Evolutionary conservation across 805 yeast genomes (phyloP).

Genomic region (Sugiyamaella lignohabitans): DNA sequence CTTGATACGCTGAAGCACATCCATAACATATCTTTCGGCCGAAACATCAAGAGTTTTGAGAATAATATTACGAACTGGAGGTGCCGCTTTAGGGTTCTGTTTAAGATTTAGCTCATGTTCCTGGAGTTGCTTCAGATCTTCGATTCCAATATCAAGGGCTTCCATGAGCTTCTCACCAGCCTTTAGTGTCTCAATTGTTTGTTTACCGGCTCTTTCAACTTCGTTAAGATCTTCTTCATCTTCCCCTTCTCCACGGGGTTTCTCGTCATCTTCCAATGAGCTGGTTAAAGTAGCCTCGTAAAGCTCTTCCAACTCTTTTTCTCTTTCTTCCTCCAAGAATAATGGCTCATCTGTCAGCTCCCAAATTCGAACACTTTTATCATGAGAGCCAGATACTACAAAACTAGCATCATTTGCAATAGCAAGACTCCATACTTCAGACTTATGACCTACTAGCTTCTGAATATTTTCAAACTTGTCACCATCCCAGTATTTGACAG

Average conservation of each 20-base stretch:
- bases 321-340: slow-evolving; percentile 95
- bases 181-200: slow-evolving; percentile 84
- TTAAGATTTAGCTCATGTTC: slow-evolving; percentile 42
- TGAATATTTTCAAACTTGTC: slow-evolving; percentile 93
- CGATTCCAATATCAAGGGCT: slow-evolving; percentile 76
- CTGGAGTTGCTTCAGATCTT: slow-evolving; percentile 55
- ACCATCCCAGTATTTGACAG: slow-evolving; percentile 97
- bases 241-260: slow-evolving; percentile 36
- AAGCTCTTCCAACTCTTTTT: slow-evolving; percentile 87
- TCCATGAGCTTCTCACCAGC: slow-evolving; percentile 92
- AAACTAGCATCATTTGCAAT: slow-evolving; percentile 60
- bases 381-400: slow-evolving; percentile 82
- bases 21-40: slow-evolving; percentile 76
- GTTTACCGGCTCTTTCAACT: slow-evolving; percentile 58
- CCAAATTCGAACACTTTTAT: slow-evolving; percentile 92
- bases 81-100: slow-evolving; percentile 40
- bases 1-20: slow-evolving; percentile 60
- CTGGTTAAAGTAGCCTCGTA: slow-evolving; percentile 76
- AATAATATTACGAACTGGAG: slow-evolving; percentile 65
- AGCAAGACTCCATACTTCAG: slow-evolving; percentile 92
- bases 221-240: slow-evolving; percentile 47
- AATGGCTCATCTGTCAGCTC: slow-evolving; percentile 88
- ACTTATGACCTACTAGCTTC: slow-evolving; percentile 76
- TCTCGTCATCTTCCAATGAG: slow-evolving; percentile 55
- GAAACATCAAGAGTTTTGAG: slow-evolving; percentile 61